Evolutionary conservation across 805 yeast species (phyloP).

Genomic region (Candida ascalaphidarum): DNA sequence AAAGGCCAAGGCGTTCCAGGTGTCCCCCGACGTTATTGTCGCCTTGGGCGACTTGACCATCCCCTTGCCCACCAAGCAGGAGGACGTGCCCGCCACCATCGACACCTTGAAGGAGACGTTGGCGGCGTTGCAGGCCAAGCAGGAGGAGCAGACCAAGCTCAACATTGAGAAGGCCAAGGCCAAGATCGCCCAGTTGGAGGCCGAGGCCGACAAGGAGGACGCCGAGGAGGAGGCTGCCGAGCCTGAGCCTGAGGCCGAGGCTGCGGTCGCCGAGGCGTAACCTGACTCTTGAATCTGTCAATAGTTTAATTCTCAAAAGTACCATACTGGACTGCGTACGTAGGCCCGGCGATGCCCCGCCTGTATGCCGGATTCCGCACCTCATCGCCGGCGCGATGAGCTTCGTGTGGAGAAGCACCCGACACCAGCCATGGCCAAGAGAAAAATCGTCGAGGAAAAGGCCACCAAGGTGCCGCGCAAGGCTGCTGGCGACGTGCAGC

Average conservation of each 20-base stretch:
- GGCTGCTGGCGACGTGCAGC: slow-evolving; percentile 17
- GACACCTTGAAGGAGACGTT: slow-evolving; percentile 66
- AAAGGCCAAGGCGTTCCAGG: slow-evolving; percentile 50
- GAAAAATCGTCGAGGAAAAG: slow-evolving; percentile 11
- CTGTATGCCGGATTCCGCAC: no score
- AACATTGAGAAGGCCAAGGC: slow-evolving; percentile 72
- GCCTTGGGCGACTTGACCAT: slow-evolving; percentile 69
- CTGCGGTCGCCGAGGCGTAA: no score
- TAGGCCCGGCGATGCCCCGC: no score
- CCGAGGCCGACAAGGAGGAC: slow-evolving; percentile 24
- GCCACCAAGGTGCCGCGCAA: slow-evolving; percentile 24
- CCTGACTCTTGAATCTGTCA: no score
- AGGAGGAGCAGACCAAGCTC: slow-evolving; percentile 72
- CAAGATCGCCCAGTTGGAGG: slow-evolving; percentile 62
- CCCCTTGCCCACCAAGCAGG: slow-evolving; percentile 68
- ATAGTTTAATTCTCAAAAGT: no score
- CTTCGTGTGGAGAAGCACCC: no score
- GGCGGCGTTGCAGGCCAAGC: slow-evolving; percentile 56
- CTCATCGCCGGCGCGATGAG: no score
- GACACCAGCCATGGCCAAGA: slow-evolving; percentile 8
- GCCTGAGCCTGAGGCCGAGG: slow-evolving; percentile 19
- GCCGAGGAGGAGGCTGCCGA: slow-evolving; percentile 31
- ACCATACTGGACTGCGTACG: no score
- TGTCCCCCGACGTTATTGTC: slow-evolving; percentile 75
- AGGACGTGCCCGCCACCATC: slow-evolving; percentile 59